phyloP scores from a whole-genome alignment of 441 rosid genomes.

The Theobroma grandiflorum region DNA sequence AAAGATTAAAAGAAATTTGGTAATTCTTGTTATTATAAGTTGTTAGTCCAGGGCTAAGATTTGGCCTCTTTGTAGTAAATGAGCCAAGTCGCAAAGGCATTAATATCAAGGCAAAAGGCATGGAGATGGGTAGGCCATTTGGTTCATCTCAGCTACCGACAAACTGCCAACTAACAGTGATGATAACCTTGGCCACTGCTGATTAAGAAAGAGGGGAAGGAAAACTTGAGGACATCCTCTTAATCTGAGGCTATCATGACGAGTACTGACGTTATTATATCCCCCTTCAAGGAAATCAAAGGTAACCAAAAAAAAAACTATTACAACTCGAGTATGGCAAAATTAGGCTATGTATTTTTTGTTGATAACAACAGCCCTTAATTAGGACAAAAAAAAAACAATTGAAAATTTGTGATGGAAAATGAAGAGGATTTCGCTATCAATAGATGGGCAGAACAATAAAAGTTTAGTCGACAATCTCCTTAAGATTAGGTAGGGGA shows the following conservation, averaged over 20 bases:
- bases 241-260: conserved; percentile 26
- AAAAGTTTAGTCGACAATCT: conserved; percentile 30
- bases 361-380: background rate
- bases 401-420: background rate
- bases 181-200: background rate
- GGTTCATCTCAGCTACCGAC: background rate
- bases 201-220: background rate
- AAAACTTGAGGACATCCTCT: background rate
- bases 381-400: background rate
- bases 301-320: too few relatives aligned
- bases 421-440: conserved; percentile 19
- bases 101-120: background rate
- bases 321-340: too few relatives aligned
- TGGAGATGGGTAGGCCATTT: background rate
- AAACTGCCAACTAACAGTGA: background rate
- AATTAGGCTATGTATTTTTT: too few relatives aligned
- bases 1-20: too few relatives aligned
- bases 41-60: too few relatives aligned
- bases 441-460: conserved; percentile 27
- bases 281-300: background rate
- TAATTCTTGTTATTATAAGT: too few relatives aligned
- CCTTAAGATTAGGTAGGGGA: conserved; percentile 37
- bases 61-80: too few relatives aligned
- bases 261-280: background rate
- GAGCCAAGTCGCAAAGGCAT: background rate